Evolutionary conservation across 257 asterid genomes (phyloP).

Genomic region (Nicotiana benthamiana): DNA sequence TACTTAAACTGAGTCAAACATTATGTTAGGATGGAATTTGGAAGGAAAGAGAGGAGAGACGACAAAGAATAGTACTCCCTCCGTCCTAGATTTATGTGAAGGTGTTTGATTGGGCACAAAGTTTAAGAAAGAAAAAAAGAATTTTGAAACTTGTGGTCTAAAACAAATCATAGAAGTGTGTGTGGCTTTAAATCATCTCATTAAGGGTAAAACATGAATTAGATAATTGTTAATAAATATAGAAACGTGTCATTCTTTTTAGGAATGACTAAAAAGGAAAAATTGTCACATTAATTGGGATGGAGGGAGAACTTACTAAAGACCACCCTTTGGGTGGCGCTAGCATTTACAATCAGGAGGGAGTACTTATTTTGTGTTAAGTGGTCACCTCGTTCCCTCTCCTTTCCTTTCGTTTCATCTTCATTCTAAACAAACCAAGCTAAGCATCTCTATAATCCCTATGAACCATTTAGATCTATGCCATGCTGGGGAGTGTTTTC

Average conservation of each 20-base stretch:
- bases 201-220: background rate
- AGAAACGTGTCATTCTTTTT: background rate
- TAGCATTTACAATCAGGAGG: too few species aligned
- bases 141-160: slow-evolving; percentile 1
- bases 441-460: background rate
- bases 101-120: background rate
- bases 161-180: background rate
- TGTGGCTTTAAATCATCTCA: background rate
- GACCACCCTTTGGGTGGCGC: too few species aligned
- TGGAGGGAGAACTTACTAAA: too few species aligned
- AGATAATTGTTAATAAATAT: background rate
- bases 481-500: background rate
- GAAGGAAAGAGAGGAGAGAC: background rate
- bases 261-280: background rate
- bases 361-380: background rate
- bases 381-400: background rate
- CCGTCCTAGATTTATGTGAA: background rate
- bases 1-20: background rate
- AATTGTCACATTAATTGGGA: background rate
- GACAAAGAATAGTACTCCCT: background rate
- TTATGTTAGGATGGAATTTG: background rate
- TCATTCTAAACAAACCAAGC: background rate
- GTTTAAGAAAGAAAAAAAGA: background rate
- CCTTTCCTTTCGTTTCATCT: background rate
- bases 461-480: background rate